Base-by-base conservation (phyloP, 495 filamentous ascomycete genomes). In the Mytilinidion resinicola region DNA sequence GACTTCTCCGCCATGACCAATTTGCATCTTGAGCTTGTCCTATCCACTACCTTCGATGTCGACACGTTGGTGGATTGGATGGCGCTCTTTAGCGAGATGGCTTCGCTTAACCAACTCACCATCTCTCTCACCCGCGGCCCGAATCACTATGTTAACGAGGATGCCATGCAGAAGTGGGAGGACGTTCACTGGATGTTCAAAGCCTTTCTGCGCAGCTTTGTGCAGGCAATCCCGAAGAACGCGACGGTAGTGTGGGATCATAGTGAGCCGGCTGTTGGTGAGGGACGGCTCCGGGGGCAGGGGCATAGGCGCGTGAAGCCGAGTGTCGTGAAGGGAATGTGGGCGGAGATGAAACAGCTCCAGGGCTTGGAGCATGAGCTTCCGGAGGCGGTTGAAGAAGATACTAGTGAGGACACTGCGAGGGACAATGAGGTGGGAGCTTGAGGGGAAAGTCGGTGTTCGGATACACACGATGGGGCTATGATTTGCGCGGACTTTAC, bases 1-100 rank as follows among this genome's bases (percentile, higher is more conserved):
- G 44, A 61, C 19, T 53, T 52, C 36, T 11, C 11, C 11, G 53
- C 30, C 1, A 65, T 65, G 33, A 65, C 62, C 9, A 57, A 52
- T 9, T 8, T 65, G 44, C 62, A 61, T 30, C 58, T 65, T 12
- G 62, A 65, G 48, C 35, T 65, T 17, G 21, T 6, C 9, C 14
- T 49, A 14, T 1, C 8, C 21, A 9, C 12, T 11, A 5, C 9
- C 14, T 0, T 1, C 12, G 7, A 20, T 14, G 15, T 49, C 21
- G 57, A 59, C 33, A 61, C 9, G 20, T 57, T 52, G 33, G 49
- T 61, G 21, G 49, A 65, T 35, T 65, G 62, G 62, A 15, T 30
- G 4, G 42, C 47, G 1, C 58, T 65, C 46, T 61, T 60, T 37
- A 36, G 42, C 19, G 9, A 17, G 1, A 58, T 65, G 30, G 50